Evolutionary conservation across 2,329 filamentous ascomycete species (phyloP).

Genomic region (Pseudogymnoascus sp.): DNA sequence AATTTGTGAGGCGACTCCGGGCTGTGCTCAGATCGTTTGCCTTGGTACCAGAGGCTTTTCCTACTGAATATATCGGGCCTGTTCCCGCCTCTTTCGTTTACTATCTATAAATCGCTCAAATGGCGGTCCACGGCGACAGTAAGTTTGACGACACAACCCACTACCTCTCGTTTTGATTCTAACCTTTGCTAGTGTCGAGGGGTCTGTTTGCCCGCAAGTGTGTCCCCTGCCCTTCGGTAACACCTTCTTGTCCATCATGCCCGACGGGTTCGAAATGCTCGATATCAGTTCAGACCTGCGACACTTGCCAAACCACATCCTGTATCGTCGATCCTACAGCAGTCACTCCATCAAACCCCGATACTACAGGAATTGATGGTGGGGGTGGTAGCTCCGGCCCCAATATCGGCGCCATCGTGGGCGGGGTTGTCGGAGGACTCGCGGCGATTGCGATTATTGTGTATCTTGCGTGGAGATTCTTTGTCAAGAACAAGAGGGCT

Average conservation of each 20-base stretch:
- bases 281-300: slow-evolving; percentile 51
- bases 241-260: slow-evolving; percentile 56
- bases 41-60: background rate
- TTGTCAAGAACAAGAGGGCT: slow-evolving; percentile 71
- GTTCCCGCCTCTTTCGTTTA: background rate
- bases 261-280: slow-evolving; percentile 48
- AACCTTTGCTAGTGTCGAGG: background rate
- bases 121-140: background rate
- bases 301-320: slow-evolving; percentile 48
- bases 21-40: slow-evolving; percentile 6
- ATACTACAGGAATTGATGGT: slow-evolving; percentile 22
- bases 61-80: background rate
- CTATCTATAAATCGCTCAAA: background rate
- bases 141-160: background rate
- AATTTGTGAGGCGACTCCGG: background rate
- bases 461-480: slow-evolving; percentile 82
- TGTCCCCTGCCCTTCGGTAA: slow-evolving; percentile 38
- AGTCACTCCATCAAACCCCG: slow-evolving; percentile 18
- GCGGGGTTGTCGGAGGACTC: slow-evolving; percentile 82
- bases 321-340: slow-evolving; percentile 42
- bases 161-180: background rate
- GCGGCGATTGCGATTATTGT: slow-evolving; percentile 65
- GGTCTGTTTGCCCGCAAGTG: background rate
- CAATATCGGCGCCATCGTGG: slow-evolving; percentile 79
- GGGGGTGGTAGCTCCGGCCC: slow-evolving; percentile 41